phyloP scores from a whole-genome alignment of 768 basidiomycete species.

The Leccinum incarnatum region DNA sequence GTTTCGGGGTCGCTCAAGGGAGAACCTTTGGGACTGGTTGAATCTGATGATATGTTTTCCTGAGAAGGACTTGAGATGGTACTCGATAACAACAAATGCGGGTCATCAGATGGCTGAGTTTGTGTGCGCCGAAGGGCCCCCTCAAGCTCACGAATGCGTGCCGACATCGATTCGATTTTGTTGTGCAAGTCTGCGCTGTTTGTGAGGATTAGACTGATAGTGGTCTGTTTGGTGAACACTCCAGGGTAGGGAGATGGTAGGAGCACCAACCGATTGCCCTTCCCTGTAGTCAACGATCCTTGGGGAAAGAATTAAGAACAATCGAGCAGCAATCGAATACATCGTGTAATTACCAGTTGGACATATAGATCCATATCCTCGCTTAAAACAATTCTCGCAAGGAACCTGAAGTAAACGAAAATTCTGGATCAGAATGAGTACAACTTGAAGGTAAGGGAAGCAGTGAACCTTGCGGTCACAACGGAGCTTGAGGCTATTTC shows the following conservation, averaged over 20 bases:
- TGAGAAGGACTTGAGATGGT: slow-evolving; percentile 28
- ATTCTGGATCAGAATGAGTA: slow-evolving; percentile 13
- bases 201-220: slow-evolving; percentile 52
- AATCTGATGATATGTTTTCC: slow-evolving; percentile 22
- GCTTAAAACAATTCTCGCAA: slow-evolving; percentile 73
- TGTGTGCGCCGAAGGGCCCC: slow-evolving; percentile 52
- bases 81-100: slow-evolving; percentile 46
- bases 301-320: slow-evolving; percentile 4
- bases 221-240: background rate
- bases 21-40: slow-evolving; percentile 6
- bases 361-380: slow-evolving; percentile 74
- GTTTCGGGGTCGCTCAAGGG: slow-evolving; percentile 31
- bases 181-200: slow-evolving; percentile 72
- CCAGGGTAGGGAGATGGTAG: background rate
- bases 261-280: slow-evolving; percentile 49
- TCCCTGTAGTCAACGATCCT: slow-evolving; percentile 58
- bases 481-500: slow-evolving; percentile 53
- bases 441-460: background rate
- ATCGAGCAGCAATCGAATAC: slow-evolving; percentile 2
- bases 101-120: slow-evolving; percentile 43
- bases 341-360: slow-evolving; percentile 55
- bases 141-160: slow-evolving; percentile 62
- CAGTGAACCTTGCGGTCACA: slow-evolving; percentile 59
- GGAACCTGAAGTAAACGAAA: slow-evolving; percentile 48
- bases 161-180: slow-evolving; percentile 52